Conservation (phyloP, 2,329 filamentous ascomycete species). For the Alternaria atra region DNA sequence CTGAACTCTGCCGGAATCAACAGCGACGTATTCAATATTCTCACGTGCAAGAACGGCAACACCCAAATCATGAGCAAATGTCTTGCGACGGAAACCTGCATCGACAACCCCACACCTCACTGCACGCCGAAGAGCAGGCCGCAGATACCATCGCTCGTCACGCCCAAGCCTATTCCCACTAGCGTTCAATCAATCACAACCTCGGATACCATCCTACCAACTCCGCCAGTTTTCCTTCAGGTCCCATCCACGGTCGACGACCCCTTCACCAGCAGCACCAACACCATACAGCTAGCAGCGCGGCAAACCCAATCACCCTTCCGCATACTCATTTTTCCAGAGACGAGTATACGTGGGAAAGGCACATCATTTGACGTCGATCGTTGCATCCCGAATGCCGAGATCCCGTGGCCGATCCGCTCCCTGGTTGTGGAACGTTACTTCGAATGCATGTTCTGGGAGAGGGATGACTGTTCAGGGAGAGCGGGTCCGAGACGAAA, state of each 20-base stretch:
- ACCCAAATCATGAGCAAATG: neutral
- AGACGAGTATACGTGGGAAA: neutral
- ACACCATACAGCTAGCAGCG: neutral
- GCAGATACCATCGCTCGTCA: neutral
- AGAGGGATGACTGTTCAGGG: neutral
- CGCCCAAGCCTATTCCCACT: neutral
- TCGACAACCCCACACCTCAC: neutral
- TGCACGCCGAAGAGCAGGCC: neutral
- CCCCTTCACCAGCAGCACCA: neutral
- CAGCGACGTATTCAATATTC: neutral
- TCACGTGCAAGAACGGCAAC: neutral
- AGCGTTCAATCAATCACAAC: neutral
- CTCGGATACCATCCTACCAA: neutral
- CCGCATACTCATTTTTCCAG: neutral
- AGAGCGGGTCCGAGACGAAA: neutral
- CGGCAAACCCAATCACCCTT: neutral
- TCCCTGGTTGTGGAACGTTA: neutral
- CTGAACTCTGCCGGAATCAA: neutral
- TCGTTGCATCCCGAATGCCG: neutral
- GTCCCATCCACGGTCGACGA: neutral
- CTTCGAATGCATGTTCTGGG: neutral
- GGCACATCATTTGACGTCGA: neutral
- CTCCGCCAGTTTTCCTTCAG: neutral
- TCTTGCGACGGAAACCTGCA: neutral
- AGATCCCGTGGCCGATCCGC: neutral